Conservation (phyloP, 129 eudicot species). For the Smallanthus sonchifolius region DNA sequence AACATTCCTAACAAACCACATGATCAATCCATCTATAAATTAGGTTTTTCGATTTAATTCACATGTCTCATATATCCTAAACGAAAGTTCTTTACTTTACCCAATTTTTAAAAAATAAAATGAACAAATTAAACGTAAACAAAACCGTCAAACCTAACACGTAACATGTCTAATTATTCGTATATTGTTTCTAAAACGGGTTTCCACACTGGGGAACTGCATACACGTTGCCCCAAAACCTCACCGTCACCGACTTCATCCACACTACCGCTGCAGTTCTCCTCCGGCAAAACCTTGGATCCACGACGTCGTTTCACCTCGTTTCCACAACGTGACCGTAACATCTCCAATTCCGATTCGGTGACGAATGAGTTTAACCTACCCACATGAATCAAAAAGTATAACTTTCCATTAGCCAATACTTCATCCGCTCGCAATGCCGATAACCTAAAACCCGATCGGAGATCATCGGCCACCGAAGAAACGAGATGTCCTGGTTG, state of each 20-base stretch:
- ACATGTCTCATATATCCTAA: too few relatives aligned
- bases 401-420: slow-evolving; percentile 23
- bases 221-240: not conserved
- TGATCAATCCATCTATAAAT: too few relatives aligned
- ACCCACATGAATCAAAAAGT: slow-evolving; percentile 38
- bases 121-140: not conserved
- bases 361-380: slow-evolving; percentile 33
- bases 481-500: slow-evolving; percentile 47
- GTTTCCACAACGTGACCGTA: slow-evolving; percentile 10
- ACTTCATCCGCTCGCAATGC: slow-evolving; percentile 44
- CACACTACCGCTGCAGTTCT: not conserved
- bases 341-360: slow-evolving; percentile 34
- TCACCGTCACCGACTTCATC: not conserved
- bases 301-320: slow-evolving; percentile 14
- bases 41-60: too few relatives aligned
- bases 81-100: too few relatives aligned
- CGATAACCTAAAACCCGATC: slow-evolving; percentile 16
- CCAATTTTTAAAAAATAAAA: too few relatives aligned
- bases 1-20: too few relatives aligned
- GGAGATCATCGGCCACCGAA: slow-evolving; percentile 20
- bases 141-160: not conserved
- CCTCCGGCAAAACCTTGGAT: slow-evolving; percentile 38
- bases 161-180: slow-evolving; percentile 12
- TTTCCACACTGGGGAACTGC: slow-evolving; percentile 32
- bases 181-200: slow-evolving; percentile 54